These are phyloP conservation scores for Pseudopithomyces maydicus DNA, from an alignment of 2,329 filamentous ascomycete species.

Conservation along the genomic window DNA sequence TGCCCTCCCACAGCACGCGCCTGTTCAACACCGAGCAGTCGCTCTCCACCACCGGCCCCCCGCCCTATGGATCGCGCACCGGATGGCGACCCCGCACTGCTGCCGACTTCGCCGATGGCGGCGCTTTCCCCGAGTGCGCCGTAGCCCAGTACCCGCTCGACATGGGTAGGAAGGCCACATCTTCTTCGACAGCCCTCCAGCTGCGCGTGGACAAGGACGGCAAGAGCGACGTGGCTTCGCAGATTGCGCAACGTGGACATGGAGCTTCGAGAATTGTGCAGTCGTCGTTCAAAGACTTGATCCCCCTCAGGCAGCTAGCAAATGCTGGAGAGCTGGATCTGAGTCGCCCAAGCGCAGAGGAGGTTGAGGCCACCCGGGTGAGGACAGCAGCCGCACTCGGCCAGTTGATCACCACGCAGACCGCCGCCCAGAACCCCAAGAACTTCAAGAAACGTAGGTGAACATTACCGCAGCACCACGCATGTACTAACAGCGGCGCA, in stretches of 20 bases:
- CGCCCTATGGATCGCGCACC: conserved; percentile 82
- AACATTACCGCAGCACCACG: too few species aligned
- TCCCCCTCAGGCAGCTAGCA: conserved; percentile 88
- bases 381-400: conserved; percentile 86
- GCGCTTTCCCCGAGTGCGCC: conserved; percentile 91
- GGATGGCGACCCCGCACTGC: conserved; percentile 89
- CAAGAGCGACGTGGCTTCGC: conserved; percentile 88
- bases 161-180: conserved; percentile 77
- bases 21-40: conserved; percentile 61
- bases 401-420: conserved; percentile 79
- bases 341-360: conserved; percentile 80
- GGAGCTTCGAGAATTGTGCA: conserved; percentile 84
- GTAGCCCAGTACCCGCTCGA: conserved; percentile 95
- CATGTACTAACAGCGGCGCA: conserved; percentile 53
- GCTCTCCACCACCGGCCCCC: conserved; percentile 67
- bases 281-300: conserved; percentile 94
- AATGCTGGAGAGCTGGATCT: conserved; percentile 91
- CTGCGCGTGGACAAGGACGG: conserved; percentile 89
- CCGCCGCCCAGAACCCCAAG: conserved; percentile 94
- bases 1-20: conserved; percentile 70
- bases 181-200: conserved; percentile 69
- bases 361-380: conserved; percentile 82
- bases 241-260: conserved; percentile 89
- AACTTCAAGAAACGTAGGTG: conserved; percentile 67
- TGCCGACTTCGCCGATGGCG: conserved; percentile 95